These are phyloP conservation scores for Hyaloperonospora arabidopsidis DNA, from an alignment of 352 stramenopile genomes.

Conservation along the genomic window DNA sequence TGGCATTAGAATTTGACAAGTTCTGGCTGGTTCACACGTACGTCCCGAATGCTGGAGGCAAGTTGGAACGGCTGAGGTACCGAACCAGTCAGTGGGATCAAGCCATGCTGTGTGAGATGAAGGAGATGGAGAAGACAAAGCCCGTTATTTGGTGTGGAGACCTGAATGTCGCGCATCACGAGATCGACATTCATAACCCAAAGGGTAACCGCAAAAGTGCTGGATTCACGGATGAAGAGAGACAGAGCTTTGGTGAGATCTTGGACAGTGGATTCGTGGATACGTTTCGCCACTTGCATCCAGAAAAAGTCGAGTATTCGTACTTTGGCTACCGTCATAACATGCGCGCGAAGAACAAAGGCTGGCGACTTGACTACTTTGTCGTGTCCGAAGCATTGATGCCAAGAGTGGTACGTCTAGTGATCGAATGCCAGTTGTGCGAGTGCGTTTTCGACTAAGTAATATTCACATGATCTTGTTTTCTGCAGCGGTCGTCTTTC, in stretches of 20 bases:
- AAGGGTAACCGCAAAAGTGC: constrained; percentile 71
- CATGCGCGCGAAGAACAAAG: constrained; percentile 72
- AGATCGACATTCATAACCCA: constrained; percentile 85
- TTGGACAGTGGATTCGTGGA: constrained; percentile 65
- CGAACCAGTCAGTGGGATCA: constrained; percentile 72
- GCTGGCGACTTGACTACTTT: constrained; percentile 85
- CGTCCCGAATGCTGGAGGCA: constrained; percentile 64
- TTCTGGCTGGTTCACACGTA: constrained; percentile 87
- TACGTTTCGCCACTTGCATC: constrained; percentile 59
- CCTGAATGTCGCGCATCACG: constrained; percentile 79
- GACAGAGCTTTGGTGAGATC: constrained; percentile 61
- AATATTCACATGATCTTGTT: constrained; percentile 4
- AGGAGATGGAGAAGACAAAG: constrained; percentile 65
- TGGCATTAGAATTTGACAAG: constrained; percentile 60
- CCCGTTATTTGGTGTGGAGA: constrained; percentile 81
- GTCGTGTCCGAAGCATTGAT: constrained; percentile 58
- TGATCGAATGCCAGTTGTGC: neutral
- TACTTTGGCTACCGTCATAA: constrained; percentile 83
- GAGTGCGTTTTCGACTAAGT: constrained; percentile 3
- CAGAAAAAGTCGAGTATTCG: constrained; percentile 57
- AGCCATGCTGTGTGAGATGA: constrained; percentile 59
- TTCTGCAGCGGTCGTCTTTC: constrained; percentile 38
- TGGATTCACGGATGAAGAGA: constrained; percentile 74
- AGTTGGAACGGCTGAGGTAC: constrained; percentile 66
- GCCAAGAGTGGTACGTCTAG: constrained; percentile 43